These are phyloP conservation scores for Solanum sitiens DNA, from an alignment of 257 asterid species.

Conservation along the genomic window DNA sequence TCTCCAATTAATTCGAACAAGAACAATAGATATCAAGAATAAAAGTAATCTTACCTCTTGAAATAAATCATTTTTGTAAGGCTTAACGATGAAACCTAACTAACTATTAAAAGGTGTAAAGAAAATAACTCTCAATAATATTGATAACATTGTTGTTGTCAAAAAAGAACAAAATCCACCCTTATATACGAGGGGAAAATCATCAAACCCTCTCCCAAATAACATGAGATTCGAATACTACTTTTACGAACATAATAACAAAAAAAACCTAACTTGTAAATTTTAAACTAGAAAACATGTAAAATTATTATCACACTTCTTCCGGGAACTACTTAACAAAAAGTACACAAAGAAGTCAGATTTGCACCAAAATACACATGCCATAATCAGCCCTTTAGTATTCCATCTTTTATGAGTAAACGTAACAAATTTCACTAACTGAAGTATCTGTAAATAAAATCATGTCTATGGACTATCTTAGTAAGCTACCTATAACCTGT, in stretches of 20 bases:
- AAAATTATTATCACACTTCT: neutral
- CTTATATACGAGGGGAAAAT: neutral
- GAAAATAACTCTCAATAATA: neutral
- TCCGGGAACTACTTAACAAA: neutral
- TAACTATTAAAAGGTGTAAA: neutral
- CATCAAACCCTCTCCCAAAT: neutral
- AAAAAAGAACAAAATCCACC: neutral
- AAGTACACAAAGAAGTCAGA: neutral
- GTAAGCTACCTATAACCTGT: neutral
- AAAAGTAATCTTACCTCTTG: neutral
- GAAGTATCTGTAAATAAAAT: neutral
- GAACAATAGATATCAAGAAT: neutral
- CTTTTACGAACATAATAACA: neutral
- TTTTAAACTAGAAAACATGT: neutral
- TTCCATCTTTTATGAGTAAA: neutral
- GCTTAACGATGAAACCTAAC: neutral
- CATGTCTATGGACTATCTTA: neutral
- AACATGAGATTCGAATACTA: neutral
- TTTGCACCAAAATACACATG: neutral
- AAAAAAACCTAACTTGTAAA: neutral
- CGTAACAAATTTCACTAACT: neutral
- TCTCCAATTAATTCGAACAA: neutral
- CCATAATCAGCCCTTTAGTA: neutral
- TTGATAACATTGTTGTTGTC: neutral
- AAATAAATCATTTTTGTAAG: neutral